phyloP scores from a whole-genome alignment of 2,329 filamentous ascomycete species.

The Pseudogymnoascus sp. region DNA sequence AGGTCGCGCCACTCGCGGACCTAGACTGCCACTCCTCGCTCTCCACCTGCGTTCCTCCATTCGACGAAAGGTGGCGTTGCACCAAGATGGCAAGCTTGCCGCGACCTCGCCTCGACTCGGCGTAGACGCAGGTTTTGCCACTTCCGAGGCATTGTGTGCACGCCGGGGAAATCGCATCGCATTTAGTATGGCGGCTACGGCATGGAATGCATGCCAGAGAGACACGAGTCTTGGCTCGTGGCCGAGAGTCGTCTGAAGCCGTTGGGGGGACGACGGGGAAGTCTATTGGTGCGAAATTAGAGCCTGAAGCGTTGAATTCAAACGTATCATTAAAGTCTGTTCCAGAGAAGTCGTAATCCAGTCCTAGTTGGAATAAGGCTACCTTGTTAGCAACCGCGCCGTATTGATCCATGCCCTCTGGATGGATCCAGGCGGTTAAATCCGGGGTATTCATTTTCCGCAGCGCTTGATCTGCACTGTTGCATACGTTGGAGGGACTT shows the following conservation, averaged over 20 bases:
- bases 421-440: neutral
- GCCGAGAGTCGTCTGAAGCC: neutral
- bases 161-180: conserved; percentile 35
- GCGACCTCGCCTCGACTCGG: conserved; percentile 39
- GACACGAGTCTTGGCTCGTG: conserved; percentile 3
- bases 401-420: neutral
- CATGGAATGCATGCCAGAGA: conserved; percentile 14
- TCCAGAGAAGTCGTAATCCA: neutral
- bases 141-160: conserved; percentile 35
- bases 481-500: neutral
- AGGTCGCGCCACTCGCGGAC: neutral
- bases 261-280: neutral
- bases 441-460: neutral
- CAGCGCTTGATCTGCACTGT: neutral
- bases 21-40: neutral
- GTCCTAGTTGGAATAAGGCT: neutral
- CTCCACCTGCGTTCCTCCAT: conserved; percentile 26
- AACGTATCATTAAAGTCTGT: neutral
- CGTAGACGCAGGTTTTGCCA: conserved; percentile 38
- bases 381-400: neutral
- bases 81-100: conserved; percentile 23
- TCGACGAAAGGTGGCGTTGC: conserved; percentile 19
- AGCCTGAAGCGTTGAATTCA: neutral
- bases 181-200: conserved; percentile 36
- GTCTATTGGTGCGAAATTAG: neutral